Base-by-base conservation (phyloP, 129 eudicot species). In the Calendula officinalis region DNA sequence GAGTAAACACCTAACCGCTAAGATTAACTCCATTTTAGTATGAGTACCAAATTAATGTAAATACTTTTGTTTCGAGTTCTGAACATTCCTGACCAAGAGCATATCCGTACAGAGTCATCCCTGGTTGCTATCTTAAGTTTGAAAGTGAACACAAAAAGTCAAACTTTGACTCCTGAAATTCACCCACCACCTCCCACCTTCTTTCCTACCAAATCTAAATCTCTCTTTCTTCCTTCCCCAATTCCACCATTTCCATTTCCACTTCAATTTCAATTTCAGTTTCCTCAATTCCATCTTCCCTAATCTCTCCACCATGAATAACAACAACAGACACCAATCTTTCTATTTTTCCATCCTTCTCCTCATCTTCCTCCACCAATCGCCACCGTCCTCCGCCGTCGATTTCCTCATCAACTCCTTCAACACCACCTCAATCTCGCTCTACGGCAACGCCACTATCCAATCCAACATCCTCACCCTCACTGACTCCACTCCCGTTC, bases 391-490 rank as follows among this genome's bases (percentile, higher is more conserved):
- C 8, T 12, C 61, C 56, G 79, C 94, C 70, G 34, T 75, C 15
- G 87, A 88, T 33, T 82, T 88, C 77, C 34, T 85, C 62, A 52
- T 75, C 74, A 84, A 88, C 65, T 73, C 79, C 60, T 88, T 88
- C 82, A 71, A 67, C 14, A 51, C 89, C 49, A 47, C 94, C 64
- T 13, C 27, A 32, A 27, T 88, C 40, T 77, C 85, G 0, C 78
- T 82, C 15, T 85, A 77, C 58, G 89, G 96, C 40, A 88, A 80
- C 77, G 89, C 94, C 72, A 77, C 94, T 7, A 48, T 82, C 43
- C 83, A 82, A 61, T 80, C 90, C 60, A 37, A 53, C 5, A 78
- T 76, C 8, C 87, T 88, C 34, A 75, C 92, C 4, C 67, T 88
- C 3, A 80, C 96, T 8, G 71, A 73, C 63, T 46, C 70, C 39